phyloP scores from a whole-genome alignment of 208 protist genomes.

The Tritrichomonas musculus region DNA sequence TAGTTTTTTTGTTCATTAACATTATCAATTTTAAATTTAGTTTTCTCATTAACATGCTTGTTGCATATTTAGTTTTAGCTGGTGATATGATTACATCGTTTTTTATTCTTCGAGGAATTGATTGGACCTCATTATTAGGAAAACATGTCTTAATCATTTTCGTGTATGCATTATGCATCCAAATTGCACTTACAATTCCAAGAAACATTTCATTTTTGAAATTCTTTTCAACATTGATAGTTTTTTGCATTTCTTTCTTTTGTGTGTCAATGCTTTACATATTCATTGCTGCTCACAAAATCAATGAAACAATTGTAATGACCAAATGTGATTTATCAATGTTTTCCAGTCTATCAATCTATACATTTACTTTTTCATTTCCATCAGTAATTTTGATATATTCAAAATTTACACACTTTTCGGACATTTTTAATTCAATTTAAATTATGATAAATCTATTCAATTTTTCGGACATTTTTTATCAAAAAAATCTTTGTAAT shows the following conservation, averaged over 20 bases:
- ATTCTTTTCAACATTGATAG: neutral
- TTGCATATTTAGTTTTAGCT: neutral
- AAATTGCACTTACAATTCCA: constrained; percentile 16
- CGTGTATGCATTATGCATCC: neutral
- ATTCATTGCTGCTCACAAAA: neutral
- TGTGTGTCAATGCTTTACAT: neutral
- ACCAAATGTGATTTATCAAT: neutral
- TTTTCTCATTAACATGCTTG: neutral
- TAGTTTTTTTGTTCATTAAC: neutral
- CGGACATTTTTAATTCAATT: no score
- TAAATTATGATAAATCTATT: no score
- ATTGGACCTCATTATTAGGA: neutral
- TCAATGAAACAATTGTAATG: neutral
- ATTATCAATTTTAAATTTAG: neutral
- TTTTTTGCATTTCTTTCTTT: neutral
- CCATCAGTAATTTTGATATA: no score
- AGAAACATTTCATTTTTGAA: neutral
- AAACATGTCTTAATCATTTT: no score
- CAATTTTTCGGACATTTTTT: no score
- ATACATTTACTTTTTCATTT: neutral
- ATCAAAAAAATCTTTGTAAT: no score
- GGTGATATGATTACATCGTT: neutral
- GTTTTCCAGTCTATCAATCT: neutral
- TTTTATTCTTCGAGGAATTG: neutral
- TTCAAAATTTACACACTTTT: no score